phyloP scores from a whole-genome alignment of 495 filamentous ascomycete species.

The Daldinia caldariorum region DNA sequence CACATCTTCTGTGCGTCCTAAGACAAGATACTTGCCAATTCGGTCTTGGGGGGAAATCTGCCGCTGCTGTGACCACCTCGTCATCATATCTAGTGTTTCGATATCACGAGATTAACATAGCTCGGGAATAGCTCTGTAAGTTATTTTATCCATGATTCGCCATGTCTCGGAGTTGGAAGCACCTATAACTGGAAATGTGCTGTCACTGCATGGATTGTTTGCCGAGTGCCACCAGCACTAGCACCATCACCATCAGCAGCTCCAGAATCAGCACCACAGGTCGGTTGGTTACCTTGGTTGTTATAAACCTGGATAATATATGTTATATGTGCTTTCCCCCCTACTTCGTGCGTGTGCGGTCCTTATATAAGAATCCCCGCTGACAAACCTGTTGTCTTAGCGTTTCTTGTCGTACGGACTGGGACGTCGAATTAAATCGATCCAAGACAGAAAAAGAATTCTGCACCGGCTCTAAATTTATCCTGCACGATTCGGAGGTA shows the following conservation, averaged over 20 bases:
- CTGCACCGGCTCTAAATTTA: conserved; percentile 5
- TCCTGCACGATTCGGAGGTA: conserved; percentile 35
- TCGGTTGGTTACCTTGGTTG: conserved; percentile 6
- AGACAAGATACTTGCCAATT: conserved; percentile 12
- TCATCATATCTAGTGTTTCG: conserved; percentile 20
- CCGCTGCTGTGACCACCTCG: conserved; percentile 24
- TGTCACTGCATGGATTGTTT: conserved; percentile 18
- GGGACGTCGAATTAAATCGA: conserved; percentile 10
- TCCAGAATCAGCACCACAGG: background rate
- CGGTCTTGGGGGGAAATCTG: conserved; percentile 3
- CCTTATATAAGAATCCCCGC: conserved; percentile 18
- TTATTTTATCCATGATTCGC: conserved; percentile 32
- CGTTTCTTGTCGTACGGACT: conserved; percentile 2
- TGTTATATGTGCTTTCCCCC: background rate
- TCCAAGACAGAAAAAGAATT: conserved; percentile 4
- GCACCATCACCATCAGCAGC: background rate
- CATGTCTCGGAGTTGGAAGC: background rate
- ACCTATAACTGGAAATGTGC: conserved; percentile 17
- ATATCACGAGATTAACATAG: conserved; percentile 32
- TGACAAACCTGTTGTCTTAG: conserved; percentile 28
- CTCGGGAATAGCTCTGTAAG: conserved; percentile 32
- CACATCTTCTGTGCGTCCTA: conserved; percentile 10
- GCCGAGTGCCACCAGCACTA: conserved; percentile 21
- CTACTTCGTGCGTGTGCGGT: conserved; percentile 5
- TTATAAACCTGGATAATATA: background rate